Evolutionary conservation across 2,329 filamentous ascomycete genomes (phyloP).

Genomic region (Hypoxylon sp.): DNA sequence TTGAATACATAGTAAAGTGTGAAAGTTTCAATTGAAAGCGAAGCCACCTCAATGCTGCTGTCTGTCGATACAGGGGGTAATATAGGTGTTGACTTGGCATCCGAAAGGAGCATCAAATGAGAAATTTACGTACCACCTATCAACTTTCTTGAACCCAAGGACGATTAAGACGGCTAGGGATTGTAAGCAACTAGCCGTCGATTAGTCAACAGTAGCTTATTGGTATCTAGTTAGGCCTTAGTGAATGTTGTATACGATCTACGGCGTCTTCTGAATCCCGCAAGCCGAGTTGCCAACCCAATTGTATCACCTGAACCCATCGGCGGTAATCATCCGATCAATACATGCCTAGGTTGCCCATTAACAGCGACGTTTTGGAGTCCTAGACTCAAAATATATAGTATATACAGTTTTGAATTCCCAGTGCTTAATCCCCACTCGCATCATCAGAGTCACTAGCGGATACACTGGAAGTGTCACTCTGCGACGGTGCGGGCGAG

Average conservation of each 20-base stretch:
- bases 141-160: not conserved
- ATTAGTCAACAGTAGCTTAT: not conserved
- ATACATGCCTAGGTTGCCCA: not conserved
- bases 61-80: not conserved
- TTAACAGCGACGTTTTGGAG: not conserved
- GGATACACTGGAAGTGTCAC: not conserved
- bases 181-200: not conserved
- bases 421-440: not conserved
- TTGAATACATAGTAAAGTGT: not conserved
- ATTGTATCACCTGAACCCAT: not conserved
- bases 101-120: not conserved
- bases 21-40: not conserved
- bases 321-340: not conserved
- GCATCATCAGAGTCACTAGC: conserved; percentile 2
- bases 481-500: not conserved
- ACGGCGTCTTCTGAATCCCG: not conserved
- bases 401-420: not conserved
- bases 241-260: not conserved
- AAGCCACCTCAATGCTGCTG: not conserved
- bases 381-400: not conserved
- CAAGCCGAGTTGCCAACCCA: not conserved
- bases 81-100: not conserved
- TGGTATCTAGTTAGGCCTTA: not conserved
- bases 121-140: not conserved
- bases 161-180: not conserved